Conservation (phyloP, 2,329 filamentous ascomycete genomes). For the Amesomyces nigricolor region DNA sequence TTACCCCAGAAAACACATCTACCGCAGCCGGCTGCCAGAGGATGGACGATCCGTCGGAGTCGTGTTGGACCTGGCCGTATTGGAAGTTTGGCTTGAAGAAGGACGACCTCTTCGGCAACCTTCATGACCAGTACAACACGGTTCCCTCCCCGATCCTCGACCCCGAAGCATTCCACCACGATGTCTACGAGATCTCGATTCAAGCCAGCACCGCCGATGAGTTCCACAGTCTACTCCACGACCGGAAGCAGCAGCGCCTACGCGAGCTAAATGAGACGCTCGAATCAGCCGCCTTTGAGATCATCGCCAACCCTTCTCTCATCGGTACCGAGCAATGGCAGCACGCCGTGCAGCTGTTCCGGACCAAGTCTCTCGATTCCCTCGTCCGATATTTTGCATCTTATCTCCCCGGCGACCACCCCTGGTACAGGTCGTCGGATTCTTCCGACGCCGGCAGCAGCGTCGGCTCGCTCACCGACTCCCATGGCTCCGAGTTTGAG, state of each 20-base stretch:
- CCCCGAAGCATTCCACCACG: slow-evolving; percentile 55
- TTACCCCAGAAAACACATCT: slow-evolving; percentile 1
- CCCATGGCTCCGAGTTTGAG: slow-evolving; percentile 38
- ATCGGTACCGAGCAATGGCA: slow-evolving; percentile 57
- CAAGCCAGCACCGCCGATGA: slow-evolving; percentile 46
- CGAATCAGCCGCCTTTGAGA: slow-evolving; percentile 54
- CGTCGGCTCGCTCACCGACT: slow-evolving; percentile 31
- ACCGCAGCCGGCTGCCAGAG: slow-evolving; percentile 26
- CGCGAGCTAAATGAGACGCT: slow-evolving; percentile 51
- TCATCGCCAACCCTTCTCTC: slow-evolving; percentile 54
- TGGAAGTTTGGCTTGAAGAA: slow-evolving; percentile 61
- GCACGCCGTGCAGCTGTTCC: slow-evolving; percentile 53
- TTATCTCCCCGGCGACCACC: slow-evolving; percentile 49
- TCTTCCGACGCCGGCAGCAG: slow-evolving; percentile 37
- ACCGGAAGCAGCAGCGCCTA: slow-evolving; percentile 49
- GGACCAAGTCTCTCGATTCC: slow-evolving; percentile 53
- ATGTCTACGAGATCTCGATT: slow-evolving; percentile 54
- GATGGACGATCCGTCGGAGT: slow-evolving; percentile 53
- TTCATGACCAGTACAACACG: slow-evolving; percentile 57
- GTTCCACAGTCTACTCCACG: slow-evolving; percentile 49
- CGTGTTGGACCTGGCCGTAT: slow-evolving; percentile 48
- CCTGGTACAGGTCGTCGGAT: slow-evolving; percentile 35
- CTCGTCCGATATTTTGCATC: slow-evolving; percentile 56
- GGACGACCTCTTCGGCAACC: slow-evolving; percentile 51
- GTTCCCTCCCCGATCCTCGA: slow-evolving; percentile 52